These are phyloP conservation scores for Coniochaeta ligniaria DNA, from an alignment of 2,329 filamentous ascomycete genomes.

Conservation along the genomic window DNA sequence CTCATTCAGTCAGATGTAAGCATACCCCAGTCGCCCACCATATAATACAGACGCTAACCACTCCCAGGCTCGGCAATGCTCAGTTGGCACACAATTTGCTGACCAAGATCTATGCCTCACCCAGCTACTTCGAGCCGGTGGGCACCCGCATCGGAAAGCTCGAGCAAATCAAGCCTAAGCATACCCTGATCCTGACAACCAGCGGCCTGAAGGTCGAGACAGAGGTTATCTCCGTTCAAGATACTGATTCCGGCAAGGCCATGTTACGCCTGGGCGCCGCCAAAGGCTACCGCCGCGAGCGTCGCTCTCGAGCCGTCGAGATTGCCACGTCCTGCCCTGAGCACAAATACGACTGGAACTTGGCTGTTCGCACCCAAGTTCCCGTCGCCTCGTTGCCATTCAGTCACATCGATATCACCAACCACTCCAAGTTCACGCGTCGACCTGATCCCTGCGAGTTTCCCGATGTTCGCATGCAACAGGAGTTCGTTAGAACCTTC, in stretches of 20 bases:
- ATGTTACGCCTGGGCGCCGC: constrained; percentile 9
- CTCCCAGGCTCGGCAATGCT: not conserved
- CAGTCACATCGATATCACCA: constrained; percentile 14
- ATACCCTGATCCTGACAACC: constrained; percentile 10
- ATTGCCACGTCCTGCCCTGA: constrained; percentile 22
- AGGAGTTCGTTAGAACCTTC: constrained; percentile 4
- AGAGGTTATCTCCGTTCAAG: constrained; percentile 5
- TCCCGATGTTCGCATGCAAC: constrained; percentile 16
- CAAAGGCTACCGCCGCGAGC: constrained; percentile 7
- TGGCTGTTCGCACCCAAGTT: constrained; percentile 21
- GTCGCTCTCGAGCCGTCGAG: constrained; percentile 10
- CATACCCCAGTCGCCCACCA: not conserved
- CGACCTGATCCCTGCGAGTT: constrained; percentile 13
- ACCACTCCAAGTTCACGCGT: constrained; percentile 14
- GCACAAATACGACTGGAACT: constrained; percentile 29
- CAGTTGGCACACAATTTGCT: not conserved
- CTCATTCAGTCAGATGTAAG: constrained; percentile 8
- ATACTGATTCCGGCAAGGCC: not conserved
- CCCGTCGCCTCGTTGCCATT: constrained; percentile 8
- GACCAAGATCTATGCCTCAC: not conserved
- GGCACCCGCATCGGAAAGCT: not conserved
- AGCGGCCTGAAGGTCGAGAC: constrained; percentile 13
- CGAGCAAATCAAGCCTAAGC: not conserved
- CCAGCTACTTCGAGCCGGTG: not conserved
- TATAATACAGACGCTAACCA: not conserved